Evolutionary conservation across 78 protist species (phyloP).

Genomic region (Monosiga brevicollis): DNA sequence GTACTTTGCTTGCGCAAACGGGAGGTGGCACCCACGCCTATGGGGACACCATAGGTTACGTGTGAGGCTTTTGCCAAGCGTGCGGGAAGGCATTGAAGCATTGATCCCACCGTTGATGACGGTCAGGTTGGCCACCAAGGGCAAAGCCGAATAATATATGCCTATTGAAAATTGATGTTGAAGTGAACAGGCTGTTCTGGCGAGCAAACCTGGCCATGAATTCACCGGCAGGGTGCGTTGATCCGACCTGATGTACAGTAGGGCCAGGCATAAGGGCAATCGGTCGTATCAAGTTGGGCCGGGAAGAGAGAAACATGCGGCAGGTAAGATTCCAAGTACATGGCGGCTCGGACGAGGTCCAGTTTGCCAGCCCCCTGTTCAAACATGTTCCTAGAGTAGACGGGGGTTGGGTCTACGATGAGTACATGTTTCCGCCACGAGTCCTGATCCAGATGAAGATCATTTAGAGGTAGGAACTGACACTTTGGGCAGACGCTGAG

Average conservation of each 20-base stretch:
- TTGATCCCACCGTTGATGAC: constrained; percentile 67
- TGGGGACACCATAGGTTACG: too few relatives aligned
- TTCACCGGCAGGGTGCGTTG: background rate
- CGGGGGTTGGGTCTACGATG: background rate
- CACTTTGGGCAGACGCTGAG: background rate
- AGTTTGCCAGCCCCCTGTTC: constrained; percentile 74
- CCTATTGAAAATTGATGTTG: background rate
- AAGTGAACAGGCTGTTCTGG: background rate
- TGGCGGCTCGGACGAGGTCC: constrained; percentile 18
- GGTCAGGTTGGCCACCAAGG: constrained; percentile 69
- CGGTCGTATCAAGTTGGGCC: constrained; percentile 41
- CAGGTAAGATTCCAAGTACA: constrained; percentile 3
- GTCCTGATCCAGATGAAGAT: background rate
- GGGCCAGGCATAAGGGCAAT: constrained; percentile 84
- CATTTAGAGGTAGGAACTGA: background rate
- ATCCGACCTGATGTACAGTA: constrained; percentile 39
- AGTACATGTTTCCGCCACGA: background rate
- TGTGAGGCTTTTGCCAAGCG: too few relatives aligned
- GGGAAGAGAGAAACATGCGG: constrained; percentile 56
- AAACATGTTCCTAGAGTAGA: constrained; percentile 29
- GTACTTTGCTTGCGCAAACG: too few relatives aligned
- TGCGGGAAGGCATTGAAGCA: too few relatives aligned
- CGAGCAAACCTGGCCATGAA: background rate
- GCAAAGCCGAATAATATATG: constrained; percentile 54
- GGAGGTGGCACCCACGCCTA: too few relatives aligned